Evolutionary conservation across 495 filamentous ascomycete genomes (phyloP).

Genomic region (Geopyxis carbonaria): DNA sequence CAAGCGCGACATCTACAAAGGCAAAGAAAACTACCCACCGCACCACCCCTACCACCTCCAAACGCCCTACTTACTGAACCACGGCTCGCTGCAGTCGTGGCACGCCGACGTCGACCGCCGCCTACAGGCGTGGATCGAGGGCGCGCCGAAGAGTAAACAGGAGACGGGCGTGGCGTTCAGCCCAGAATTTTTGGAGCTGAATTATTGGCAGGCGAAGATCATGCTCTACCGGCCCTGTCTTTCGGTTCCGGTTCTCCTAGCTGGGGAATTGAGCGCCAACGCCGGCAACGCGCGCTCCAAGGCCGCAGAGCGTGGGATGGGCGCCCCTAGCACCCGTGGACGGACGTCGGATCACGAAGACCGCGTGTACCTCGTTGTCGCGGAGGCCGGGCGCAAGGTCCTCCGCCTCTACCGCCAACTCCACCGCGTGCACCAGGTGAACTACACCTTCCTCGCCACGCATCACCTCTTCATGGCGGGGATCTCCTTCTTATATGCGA

Average conservation of each 20-base stretch:
- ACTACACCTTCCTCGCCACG: conserved; percentile 92
- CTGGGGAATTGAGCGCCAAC: conserved; percentile 40
- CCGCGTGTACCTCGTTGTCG: conserved; percentile 77
- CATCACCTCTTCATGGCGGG: conserved; percentile 96
- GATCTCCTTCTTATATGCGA: conserved; percentile 89
- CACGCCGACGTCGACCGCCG: conserved; percentile 71
- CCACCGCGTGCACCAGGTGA: conserved; percentile 74
- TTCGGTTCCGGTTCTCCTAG: conserved; percentile 67
- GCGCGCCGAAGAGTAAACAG: conserved; percentile 48
- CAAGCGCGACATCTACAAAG: conserved; percentile 9
- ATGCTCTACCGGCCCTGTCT: conserved; percentile 89
- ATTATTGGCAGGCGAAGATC: conserved; percentile 97
- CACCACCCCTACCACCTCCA: conserved; percentile 58
- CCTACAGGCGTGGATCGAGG: conserved; percentile 71
- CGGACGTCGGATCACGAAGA: conserved; percentile 61
- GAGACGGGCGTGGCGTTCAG: conserved; percentile 78
- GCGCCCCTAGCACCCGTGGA: conserved; percentile 5
- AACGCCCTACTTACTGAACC: conserved; percentile 69
- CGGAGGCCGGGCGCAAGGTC: conserved; percentile 85
- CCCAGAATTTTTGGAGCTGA: conserved; percentile 72
- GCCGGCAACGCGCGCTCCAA: conserved; percentile 13
- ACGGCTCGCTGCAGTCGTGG: conserved; percentile 77
- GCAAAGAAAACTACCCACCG: conserved; percentile 28
- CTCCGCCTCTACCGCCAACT: conserved; percentile 78
- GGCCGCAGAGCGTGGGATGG: conserved; percentile 18